These are phyloP conservation scores for Rhododendron simsii DNA, from an alignment of 148 eudicot genomes.

Conservation along the genomic window DNA sequence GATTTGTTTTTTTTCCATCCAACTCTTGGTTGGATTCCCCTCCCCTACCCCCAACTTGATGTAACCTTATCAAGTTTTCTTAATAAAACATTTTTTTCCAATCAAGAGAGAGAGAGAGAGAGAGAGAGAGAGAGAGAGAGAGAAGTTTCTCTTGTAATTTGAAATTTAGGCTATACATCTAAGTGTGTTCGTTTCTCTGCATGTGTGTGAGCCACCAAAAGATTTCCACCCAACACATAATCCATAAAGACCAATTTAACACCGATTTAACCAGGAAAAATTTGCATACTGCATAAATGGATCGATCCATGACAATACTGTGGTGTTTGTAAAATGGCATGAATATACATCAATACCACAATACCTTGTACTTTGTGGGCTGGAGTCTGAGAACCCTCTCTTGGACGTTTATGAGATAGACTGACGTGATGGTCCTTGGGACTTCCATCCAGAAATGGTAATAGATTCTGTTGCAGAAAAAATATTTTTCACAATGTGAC, in stretches of 20 bases:
- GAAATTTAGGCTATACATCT: background rate
- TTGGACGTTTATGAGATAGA: constrained; percentile 74
- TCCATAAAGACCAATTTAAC: background rate
- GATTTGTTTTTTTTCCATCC: no score
- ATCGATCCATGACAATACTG: background rate
- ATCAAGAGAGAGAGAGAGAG: background rate
- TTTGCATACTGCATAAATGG: background rate
- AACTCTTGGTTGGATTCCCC: no score
- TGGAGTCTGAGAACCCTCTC: constrained; percentile 52
- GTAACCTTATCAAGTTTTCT: no score
- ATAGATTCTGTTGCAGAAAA: constrained; percentile 53
- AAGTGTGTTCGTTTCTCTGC: background rate
- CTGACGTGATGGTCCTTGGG: constrained; percentile 61
- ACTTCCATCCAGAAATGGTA: constrained; percentile 77
- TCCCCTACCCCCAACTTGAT: no score
- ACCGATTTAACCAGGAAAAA: background rate
- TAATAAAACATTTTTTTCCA: no score
- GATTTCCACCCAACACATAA: background rate
- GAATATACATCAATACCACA: background rate
- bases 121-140: background rate
- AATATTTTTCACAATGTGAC: background rate
- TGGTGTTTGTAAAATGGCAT: background rate
- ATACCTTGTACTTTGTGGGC: constrained; percentile 50
- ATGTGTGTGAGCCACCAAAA: background rate
- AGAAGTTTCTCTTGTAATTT: background rate